Base-by-base conservation (phyloP, 345 rosid species). In the Alliaria petiolata region DNA sequence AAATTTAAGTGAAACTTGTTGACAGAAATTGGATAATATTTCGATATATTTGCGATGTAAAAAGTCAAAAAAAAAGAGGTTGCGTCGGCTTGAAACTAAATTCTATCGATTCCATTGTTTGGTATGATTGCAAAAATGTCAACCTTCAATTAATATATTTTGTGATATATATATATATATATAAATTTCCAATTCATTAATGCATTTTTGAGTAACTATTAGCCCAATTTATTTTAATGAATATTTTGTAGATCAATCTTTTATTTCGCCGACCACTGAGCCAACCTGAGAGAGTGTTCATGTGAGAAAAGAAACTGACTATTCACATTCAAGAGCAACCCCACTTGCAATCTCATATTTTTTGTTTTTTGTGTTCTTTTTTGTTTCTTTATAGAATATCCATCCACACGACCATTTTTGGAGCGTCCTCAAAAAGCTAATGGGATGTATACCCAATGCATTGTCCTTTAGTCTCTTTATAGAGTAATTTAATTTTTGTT, bases 51-150 rank as follows among this genome's bases (percentile, higher is more conserved):
- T 59, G 30, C 14, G 17, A 39, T 20, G 19, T 35, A 44, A 8
- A 20, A 38, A 58, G 64, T 58, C 47, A n/a, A 58, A 58, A 33
- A 38, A 58, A 58, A 38, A 58, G 47, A 20, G 19, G 46, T 58
- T 58, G 46, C 64, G 64, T 58, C 63, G 33, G 16, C 63, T 58
- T 7, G 46, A 58, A 58, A 58, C 46, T 58, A 38, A 26, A 45
- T 35, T 35, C 28, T 56, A 17, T 56, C 61, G 61, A 55, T 55
- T 42, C 43, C 15, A 34, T 56, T 7, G 6, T n/a, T 36, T 56
- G 3, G 11, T 44, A 11, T 57, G 15, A 57, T 57, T 12, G 45
- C 62, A 17, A 35, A 30, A 35, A 19, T 19, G 17, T 57, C 62
- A 36, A 36, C 17, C 31, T 44, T 16, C 3, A 1, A 8, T 16